Conservation (phyloP, 179 eudicot genomes). For the Spinacia oleracea region DNA sequence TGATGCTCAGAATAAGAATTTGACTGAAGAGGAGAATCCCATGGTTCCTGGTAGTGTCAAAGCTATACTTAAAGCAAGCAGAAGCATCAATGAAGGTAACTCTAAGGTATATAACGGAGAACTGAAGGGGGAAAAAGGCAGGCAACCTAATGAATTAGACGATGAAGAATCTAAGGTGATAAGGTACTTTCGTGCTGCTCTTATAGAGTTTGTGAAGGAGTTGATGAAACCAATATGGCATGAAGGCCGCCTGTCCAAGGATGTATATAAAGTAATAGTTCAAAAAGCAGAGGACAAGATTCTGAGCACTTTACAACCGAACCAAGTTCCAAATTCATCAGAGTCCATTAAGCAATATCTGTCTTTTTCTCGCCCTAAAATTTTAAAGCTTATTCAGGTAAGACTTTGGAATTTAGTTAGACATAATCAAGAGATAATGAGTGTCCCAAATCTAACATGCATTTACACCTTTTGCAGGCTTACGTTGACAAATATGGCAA, state of each 20-base stretch:
- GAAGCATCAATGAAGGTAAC: conserved; percentile 28
- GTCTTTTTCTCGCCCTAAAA: conserved; percentile 59
- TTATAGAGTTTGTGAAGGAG: conserved; percentile 77
- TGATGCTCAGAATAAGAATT: conserved; percentile 36
- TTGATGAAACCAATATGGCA: conserved; percentile 84
- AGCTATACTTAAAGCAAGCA: conserved; percentile 38
- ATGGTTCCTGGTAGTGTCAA: conserved; percentile 39
- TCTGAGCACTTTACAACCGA: conserved; percentile 59
- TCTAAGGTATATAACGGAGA: conserved; percentile 33
- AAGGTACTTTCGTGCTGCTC: conserved; percentile 71
- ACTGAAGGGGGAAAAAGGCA: conserved; percentile 34
- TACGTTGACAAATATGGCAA: conserved; percentile 75
- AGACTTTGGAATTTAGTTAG: conserved; percentile 29
- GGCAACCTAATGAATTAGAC: conserved; percentile 41
- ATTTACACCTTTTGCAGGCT: conserved; percentile 59
- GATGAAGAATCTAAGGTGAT: conserved; percentile 61
- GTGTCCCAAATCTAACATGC: conserved; percentile 30
- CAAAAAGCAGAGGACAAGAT: conserved; percentile 83
- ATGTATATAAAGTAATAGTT: conserved; percentile 81
- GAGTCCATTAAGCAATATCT: conserved; percentile 68
- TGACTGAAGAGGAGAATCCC: conserved; percentile 44
- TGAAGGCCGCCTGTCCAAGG: conserved; percentile 76
- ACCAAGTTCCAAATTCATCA: conserved; percentile 59
- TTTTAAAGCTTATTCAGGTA: conserved; percentile 88
- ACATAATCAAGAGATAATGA: not conserved